Base-by-base conservation (phyloP, 75 land plant genomes). In the Pinus albicaulis region DNA sequence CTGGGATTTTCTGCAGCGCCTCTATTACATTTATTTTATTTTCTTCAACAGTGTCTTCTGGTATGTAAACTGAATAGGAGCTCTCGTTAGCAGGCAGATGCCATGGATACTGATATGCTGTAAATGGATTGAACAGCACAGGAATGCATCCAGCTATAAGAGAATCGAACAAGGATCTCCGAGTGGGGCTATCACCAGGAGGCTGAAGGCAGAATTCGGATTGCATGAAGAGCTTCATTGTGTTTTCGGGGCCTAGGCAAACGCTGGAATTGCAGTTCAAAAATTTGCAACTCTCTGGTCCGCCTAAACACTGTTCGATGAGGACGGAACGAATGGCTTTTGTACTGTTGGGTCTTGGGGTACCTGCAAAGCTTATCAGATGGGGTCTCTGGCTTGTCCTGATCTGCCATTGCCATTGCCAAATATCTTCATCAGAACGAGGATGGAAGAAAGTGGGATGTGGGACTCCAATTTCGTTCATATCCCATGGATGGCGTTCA, bases 371-470 rank as follows among this genome's bases (percentile, higher is more conserved):
- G 69, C 86, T 74, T 0, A 89, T 83, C 14, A 91, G 72, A 59
- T 26, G 19, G 1, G 55, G 69, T 15, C 82, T 74, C 56, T 73
- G 15, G 7, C 77, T 71, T 0, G 57, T 8, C 14, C 75, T 74
- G 14, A 85, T 71, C 17, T 86, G 83, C 94, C 92, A 31, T 31
- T 28, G 28, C 28, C 28, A 87, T 2, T 63, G 7, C 56, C 62
- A 22, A 57, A 92, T 82, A 34, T 92, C 92, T 12, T 74, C 66
- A 65, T 87, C 92, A 14, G 85, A 73, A 4, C 69, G 60, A 2
- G 95, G 95, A 61, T 92, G 95, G 84, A 92, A 92, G 71, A 78
- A 82, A 0, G 95, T 87, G 0, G 95, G 92, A 57, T 90, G 87
- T 1, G 94, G 94, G 19, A 89, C 77, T 3, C 94, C 94, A 5